Conservation (phyloP, 78 protist genomes). For the Dictyostelium capitatum region DNA sequence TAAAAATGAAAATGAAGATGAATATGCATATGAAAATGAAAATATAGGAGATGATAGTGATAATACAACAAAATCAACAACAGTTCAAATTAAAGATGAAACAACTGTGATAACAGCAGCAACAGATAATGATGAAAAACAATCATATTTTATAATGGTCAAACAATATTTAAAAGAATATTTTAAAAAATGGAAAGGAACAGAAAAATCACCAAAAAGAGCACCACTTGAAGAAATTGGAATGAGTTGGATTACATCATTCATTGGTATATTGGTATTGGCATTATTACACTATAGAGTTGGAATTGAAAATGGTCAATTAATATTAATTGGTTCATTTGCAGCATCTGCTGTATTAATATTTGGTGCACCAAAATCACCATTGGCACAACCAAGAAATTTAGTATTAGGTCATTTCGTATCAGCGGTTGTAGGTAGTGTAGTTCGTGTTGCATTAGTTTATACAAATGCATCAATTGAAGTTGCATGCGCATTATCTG, state of each 20-base stretch:
- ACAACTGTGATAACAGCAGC: no score
- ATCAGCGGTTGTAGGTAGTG: conserved; percentile 63
- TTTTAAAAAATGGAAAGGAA: conserved; percentile 4
- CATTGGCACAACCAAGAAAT: conserved; percentile 87
- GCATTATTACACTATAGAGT: conserved; percentile 55
- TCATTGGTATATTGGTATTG: conserved; percentile 36
- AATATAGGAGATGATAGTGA: not conserved
- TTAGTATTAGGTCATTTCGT: conserved; percentile 72
- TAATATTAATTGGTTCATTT: conserved; percentile 75
- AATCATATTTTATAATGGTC: not conserved
- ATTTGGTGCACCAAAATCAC: conserved; percentile 73
- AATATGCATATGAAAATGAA: not conserved
- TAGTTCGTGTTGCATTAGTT: not conserved
- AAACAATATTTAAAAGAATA: conserved; percentile 11
- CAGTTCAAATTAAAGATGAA: not conserved
- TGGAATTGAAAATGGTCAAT: not conserved
- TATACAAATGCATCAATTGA: not conserved
- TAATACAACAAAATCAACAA: not conserved
- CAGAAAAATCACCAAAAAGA: not conserved
- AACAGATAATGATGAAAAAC: not conserved
- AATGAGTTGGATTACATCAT: conserved; percentile 31
- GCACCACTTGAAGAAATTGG: conserved; percentile 36
- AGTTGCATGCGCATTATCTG: conserved; percentile 36
- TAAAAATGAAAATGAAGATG: not conserved
- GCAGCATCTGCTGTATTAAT: conserved; percentile 86